Conservation (phyloP, 257 asterid genomes). For the Plantago major region DNA sequence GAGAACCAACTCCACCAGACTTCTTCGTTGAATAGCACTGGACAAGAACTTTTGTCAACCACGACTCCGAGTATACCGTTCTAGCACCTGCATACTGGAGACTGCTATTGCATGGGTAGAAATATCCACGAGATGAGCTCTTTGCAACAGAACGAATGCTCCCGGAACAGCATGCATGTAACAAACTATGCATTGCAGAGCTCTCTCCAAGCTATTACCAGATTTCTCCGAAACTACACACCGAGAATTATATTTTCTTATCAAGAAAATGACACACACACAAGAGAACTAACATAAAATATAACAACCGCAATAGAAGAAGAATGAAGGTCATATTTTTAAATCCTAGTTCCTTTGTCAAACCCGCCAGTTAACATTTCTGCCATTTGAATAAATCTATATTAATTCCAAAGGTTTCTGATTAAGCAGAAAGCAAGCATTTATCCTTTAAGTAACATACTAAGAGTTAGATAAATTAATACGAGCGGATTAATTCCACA, state of each 20-base stretch:
- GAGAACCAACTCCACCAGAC: conserved; percentile 33
- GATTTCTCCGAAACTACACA: conserved; percentile 29
- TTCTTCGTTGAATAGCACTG: conserved; percentile 53
- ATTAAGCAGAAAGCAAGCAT: too few relatives aligned
- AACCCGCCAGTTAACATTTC: too few relatives aligned
- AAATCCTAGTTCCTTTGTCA: too few relatives aligned
- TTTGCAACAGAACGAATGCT: conserved; percentile 30
- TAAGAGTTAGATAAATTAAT: too few relatives aligned
- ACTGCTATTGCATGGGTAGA: conserved; percentile 37
- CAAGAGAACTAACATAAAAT: background rate
- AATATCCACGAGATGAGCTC: conserved; percentile 34
- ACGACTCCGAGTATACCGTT: conserved; percentile 30
- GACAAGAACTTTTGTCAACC: conserved; percentile 34
- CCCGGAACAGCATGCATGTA: conserved; percentile 51
- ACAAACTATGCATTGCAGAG: conserved; percentile 67
- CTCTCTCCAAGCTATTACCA: conserved; percentile 25
- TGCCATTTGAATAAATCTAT: too few relatives aligned
- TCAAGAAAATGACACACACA: background rate
- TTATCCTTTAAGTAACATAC: too few relatives aligned
- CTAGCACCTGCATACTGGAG: conserved; percentile 35
- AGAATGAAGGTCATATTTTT: background rate
- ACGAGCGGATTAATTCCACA: too few relatives aligned
- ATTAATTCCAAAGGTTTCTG: too few relatives aligned
- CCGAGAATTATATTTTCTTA: background rate
- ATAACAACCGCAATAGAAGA: background rate